Conservation (phyloP, 768 basidiomycete species). For the Tulasnella sp. region DNA sequence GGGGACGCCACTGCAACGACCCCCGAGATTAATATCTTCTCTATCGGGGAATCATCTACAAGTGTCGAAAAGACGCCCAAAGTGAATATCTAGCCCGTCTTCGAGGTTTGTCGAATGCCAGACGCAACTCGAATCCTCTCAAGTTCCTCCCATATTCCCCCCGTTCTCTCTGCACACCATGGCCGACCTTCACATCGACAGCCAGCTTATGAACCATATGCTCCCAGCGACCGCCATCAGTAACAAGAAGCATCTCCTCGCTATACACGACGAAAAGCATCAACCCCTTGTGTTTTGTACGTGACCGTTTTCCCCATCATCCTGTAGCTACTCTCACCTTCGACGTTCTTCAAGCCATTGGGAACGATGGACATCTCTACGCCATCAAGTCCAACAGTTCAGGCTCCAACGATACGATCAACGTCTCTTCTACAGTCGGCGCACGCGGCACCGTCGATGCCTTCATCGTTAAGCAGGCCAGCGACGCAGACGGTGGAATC, state of each 20-base stretch:
- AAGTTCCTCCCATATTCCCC: neutral
- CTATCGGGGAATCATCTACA: neutral
- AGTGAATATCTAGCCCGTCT: neutral
- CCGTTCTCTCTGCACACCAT: neutral
- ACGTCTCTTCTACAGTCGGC: neutral
- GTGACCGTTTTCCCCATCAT: neutral
- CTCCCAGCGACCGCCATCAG: neutral
- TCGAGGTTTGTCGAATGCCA: neutral
- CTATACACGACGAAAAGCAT: neutral
- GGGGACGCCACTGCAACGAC: neutral
- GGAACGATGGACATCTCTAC: neutral
- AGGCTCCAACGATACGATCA: neutral
- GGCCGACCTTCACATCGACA: conserved; percentile 1
- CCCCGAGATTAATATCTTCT: neutral
- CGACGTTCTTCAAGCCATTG: neutral
- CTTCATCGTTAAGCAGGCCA: neutral
- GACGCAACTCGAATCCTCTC: neutral
- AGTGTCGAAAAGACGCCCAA: neutral
- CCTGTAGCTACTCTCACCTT: neutral
- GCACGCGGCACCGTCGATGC: neutral
- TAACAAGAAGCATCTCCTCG: neutral
- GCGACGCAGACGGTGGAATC: neutral
- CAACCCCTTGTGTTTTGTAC: neutral
- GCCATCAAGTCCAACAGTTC: neutral
- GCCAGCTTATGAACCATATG: conserved; percentile 8